These are phyloP conservation scores for Wickerhamiella musiphila DNA, from an alignment of 805 yeast genomes.

Conservation along the genomic window DNA sequence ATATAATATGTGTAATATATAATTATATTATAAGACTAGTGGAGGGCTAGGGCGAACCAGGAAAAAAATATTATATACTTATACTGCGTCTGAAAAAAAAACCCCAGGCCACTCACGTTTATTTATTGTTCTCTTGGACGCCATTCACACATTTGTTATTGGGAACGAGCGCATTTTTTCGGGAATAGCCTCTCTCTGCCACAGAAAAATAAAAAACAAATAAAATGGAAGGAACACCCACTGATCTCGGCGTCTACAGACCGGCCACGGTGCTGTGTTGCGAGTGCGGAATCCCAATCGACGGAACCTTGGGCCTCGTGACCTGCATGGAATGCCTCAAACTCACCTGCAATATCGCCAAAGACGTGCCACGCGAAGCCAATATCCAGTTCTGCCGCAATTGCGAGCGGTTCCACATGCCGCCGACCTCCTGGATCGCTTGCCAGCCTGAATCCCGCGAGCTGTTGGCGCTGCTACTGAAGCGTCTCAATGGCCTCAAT, in stretches of 20 bases:
- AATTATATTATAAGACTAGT: too few relatives aligned
- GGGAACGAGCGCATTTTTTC: too few relatives aligned
- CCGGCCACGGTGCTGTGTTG: constrained; percentile 85
- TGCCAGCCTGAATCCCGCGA: constrained; percentile 89
- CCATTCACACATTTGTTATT: too few relatives aligned
- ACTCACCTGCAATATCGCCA: constrained; percentile 82
- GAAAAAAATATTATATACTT: too few relatives aligned
- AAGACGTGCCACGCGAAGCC: constrained; percentile 85
- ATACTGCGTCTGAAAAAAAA: too few relatives aligned
- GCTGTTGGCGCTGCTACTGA: constrained; percentile 72
- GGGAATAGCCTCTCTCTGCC: too few relatives aligned
- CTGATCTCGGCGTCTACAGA: constrained; percentile 9
- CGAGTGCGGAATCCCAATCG: constrained; percentile 97
- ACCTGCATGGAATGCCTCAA: constrained; percentile 97
- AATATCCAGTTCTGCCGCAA: constrained; percentile 78
- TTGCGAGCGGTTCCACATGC: constrained; percentile 90
- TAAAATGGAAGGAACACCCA: constrained; percentile 1
- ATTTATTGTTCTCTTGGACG: too few relatives aligned
- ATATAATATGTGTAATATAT: too few relatives aligned
- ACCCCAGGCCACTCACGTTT: too few relatives aligned
- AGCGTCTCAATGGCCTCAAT: constrained; percentile 72
- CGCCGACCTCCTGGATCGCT: constrained; percentile 84
- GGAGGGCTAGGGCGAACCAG: too few relatives aligned
- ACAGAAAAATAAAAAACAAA: not conserved
- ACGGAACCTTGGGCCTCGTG: constrained; percentile 77